Percentiles rank a stretch among this genome's conserved stretches.
Conservation (phyloP, 441 rosid species). For the Geranium incanum region DNA sequence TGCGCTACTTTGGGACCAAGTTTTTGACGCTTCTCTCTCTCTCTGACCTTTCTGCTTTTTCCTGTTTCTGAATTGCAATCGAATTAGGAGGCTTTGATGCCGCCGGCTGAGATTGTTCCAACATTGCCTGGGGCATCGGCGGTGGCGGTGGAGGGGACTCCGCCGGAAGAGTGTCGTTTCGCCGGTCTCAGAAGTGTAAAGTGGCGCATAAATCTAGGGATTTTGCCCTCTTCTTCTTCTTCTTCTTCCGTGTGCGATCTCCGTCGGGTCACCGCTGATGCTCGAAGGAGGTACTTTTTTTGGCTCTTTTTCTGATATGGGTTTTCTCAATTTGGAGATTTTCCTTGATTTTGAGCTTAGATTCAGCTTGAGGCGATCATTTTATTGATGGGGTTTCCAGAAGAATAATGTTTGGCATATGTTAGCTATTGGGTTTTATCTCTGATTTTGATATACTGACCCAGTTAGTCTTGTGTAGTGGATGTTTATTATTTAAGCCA, state of each 20-base stretch:
- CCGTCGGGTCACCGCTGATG: constrained; percentile 76
- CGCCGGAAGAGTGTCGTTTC: constrained; percentile 33
- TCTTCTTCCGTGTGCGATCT: constrained; percentile 61
- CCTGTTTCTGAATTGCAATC: no score
- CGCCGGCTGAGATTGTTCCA: not conserved
- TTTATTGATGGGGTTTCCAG: not conserved
- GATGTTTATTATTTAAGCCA: not conserved
- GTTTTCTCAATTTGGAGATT: not conserved
- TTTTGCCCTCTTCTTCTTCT: constrained; percentile 51
- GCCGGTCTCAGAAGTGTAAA: constrained; percentile 58
- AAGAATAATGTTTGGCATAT: not conserved
- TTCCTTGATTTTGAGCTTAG: not conserved
- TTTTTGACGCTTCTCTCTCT: not conserved
- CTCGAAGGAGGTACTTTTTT: constrained; percentile 58
- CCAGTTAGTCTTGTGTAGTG: not conserved
- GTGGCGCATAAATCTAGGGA: constrained; percentile 84
- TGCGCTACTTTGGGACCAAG: not conserved
- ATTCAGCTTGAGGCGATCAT: not conserved
- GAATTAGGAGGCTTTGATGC: not conserved
- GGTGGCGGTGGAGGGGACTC: not conserved
- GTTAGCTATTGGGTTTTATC: not conserved
- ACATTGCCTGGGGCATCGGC: not conserved
- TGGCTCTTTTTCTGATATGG: not conserved
- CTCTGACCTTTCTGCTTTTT: no score
- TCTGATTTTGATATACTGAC: not conserved